These are phyloP conservation scores for Astrephomene gubernaculifera DNA, from an alignment of 139 green algal genomes.

Conservation along the genomic window DNA sequence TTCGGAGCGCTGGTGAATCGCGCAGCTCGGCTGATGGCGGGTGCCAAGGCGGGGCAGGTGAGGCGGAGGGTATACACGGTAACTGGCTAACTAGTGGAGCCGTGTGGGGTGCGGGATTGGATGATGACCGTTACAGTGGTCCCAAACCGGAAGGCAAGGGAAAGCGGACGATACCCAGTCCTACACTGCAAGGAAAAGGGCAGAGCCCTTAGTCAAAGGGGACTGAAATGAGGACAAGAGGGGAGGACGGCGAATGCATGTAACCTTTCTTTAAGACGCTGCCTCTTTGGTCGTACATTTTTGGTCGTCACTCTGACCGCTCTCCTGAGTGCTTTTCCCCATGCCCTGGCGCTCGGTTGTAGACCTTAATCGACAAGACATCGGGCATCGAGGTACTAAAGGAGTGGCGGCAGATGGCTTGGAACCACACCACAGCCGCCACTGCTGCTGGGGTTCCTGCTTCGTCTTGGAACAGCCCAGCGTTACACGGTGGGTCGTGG, in stretches of 20 bases:
- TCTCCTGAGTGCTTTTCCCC: no score
- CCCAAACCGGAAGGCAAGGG: background rate
- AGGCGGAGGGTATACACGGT: background rate
- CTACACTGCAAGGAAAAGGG: background rate
- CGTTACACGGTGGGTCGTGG: background rate
- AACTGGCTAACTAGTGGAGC: no score
- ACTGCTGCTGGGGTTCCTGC: background rate
- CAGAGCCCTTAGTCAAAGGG: no score
- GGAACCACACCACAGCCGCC: background rate
- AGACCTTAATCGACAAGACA: slow-evolving; percentile 55
- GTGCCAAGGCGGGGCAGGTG: slow-evolving; percentile 42
- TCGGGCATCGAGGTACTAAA: slow-evolving; percentile 13
- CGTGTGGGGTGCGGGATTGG: background rate
- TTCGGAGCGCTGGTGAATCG: slow-evolving; percentile 69
- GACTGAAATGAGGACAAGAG: no score
- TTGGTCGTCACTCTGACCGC: background rate
- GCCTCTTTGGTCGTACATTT: background rate
- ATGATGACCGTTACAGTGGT: no score
- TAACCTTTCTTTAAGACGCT: background rate
- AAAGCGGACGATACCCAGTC: background rate
- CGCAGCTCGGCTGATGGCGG: slow-evolving; percentile 60
- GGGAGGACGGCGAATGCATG: no score
- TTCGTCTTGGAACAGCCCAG: background rate
- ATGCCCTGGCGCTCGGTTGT: background rate
- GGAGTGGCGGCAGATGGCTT: slow-evolving; percentile 9